Evolutionary conservation across 331 rosid species (phyloP), one percentile per base, ranked within the genome.

Genomic region (Pyracantha coccinea): DNA sequence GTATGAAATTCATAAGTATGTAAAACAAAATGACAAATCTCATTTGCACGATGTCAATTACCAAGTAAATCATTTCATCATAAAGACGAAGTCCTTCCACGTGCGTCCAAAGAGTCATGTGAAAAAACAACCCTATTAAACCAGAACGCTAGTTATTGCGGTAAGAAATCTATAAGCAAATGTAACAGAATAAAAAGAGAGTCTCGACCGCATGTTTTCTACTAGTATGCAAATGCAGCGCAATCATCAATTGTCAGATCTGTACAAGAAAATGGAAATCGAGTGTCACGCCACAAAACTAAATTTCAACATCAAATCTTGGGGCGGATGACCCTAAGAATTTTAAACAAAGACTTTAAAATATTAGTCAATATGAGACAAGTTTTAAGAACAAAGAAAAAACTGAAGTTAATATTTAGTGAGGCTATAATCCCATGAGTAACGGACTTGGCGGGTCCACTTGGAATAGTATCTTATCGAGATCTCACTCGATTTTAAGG

Each of bases 371-470:
- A 2, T 1, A 27, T 29, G 13, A 17, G 24, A 31, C 35, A 28
- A 62, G 7, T 27, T 16, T 35, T 2, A 35, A 38, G 45, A 62
- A 44, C 29, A 4, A 38, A 38, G 45, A 61, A 61, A 28, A 45
- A 74, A 4, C 20, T 6, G 7, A 74, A 50, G 7, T 6, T 16
- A 8, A 27, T 15, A 15, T 25, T 27, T 27, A 63, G 11, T 3
- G 20, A 61, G 45, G 45, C 45, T 4, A 28, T 4, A 28, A 63
- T 16, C 44, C 41, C 16, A 17, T 15, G 6, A 14, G 70, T 4
- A 64, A 50, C 47, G 64, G 64, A 23, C 8, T 19, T 4, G 35
- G 24, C 75, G 84, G 87, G 85, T 61, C 88, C 85, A 76, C 31
- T 38, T 2, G 45, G 45, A 2, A 35, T 33, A 33, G 9, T 7